Conservation (phyloP, 1,284 basidiomycete species). For the Marasmius sp. region DNA sequence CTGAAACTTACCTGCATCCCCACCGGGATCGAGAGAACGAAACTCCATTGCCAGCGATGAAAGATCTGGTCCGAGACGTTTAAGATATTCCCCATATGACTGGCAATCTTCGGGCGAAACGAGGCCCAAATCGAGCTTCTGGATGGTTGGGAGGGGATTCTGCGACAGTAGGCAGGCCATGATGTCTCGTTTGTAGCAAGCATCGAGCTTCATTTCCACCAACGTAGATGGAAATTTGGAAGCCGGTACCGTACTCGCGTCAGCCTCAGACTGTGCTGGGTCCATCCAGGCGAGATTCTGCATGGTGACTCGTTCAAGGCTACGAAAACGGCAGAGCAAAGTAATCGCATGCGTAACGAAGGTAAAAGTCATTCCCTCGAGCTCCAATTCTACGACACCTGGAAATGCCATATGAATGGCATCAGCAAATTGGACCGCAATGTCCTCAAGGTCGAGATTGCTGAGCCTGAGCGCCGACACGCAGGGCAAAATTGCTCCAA, state of each 20-base stretch:
- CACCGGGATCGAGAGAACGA: conserved; percentile 24
- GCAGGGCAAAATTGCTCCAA: background rate
- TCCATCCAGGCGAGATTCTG: conserved; percentile 8
- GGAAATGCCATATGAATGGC: background rate
- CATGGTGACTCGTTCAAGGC: background rate
- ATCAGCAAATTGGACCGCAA: background rate
- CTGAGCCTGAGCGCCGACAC: background rate
- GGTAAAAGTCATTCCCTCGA: conserved; percentile 1
- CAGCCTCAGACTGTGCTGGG: background rate
- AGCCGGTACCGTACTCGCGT: background rate
- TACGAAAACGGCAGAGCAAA: conserved; percentile 5
- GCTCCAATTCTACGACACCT: background rate
- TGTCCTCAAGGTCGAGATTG: background rate
- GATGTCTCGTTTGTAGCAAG: conserved; percentile 24
- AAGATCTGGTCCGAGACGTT: conserved; percentile 12
- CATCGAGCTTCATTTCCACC: conserved; percentile 15
- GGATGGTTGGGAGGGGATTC: conserved; percentile 14
- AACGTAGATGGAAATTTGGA: conserved; percentile 8
- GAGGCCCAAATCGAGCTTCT: conserved; percentile 18
- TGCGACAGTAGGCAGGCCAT: conserved; percentile 18
- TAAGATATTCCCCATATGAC: conserved; percentile 20
- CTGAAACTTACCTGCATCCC: conserved; percentile 20
- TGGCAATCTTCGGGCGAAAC: conserved; percentile 18
- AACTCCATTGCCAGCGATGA: conserved; percentile 19
- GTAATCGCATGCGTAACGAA: conserved; percentile 9